Percentiles rank a stretch among this genome's conserved stretches.
Conservation (phyloP, 129 eudicot genomes). For the Flaveria trinervia region DNA sequence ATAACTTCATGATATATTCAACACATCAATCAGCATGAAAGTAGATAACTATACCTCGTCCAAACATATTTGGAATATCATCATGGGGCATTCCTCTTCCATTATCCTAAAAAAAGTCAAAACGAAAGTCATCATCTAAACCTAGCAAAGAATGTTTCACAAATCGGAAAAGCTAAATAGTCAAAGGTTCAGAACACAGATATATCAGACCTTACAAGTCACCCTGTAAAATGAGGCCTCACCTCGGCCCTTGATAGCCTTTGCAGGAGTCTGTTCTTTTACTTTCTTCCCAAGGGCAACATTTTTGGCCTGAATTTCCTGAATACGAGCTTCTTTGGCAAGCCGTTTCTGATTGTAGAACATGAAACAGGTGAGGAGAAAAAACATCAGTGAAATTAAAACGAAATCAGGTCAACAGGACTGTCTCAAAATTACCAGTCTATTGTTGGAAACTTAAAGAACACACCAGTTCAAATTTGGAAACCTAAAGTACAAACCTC, state of each 20-base stretch:
- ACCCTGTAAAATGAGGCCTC: slow-evolving; percentile 96
- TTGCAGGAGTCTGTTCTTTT: slow-evolving; percentile 60
- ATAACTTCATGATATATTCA: not conserved
- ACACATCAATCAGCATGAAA: slow-evolving; percentile 12
- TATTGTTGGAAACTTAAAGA: not conserved
- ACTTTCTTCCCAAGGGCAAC: slow-evolving; percentile 88
- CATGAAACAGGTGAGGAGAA: slow-evolving; percentile 5
- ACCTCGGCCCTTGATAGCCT: slow-evolving; percentile 75
- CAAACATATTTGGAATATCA: slow-evolving; percentile 99
- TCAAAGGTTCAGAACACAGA: slow-evolving; percentile 9
- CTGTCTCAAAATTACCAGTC: not conserved
- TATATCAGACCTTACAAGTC: slow-evolving; percentile 79
- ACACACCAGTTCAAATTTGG: slow-evolving; percentile 16
- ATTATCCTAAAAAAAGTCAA: slow-evolving; percentile 65
- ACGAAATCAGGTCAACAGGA: not conserved
- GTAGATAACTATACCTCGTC: slow-evolving; percentile 64
- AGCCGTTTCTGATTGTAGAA: slow-evolving; percentile 70
- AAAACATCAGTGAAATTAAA: not conserved
- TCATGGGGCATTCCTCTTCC: slow-evolving; percentile 99
- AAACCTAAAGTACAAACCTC: slow-evolving; percentile 61
- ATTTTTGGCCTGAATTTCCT: slow-evolving; percentile 88
- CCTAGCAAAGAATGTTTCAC: not conserved
- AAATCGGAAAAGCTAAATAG: slow-evolving; percentile 4
- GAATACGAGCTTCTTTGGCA: slow-evolving; percentile 96
- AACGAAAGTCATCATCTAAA: slow-evolving; percentile 1